Percentiles rank a stretch among this genome's conserved stretches.
These are phyloP conservation scores for Cercospora sp. DNA, from an alignment of 2,329 filamentous ascomycete species.

Conservation along the genomic window DNA sequence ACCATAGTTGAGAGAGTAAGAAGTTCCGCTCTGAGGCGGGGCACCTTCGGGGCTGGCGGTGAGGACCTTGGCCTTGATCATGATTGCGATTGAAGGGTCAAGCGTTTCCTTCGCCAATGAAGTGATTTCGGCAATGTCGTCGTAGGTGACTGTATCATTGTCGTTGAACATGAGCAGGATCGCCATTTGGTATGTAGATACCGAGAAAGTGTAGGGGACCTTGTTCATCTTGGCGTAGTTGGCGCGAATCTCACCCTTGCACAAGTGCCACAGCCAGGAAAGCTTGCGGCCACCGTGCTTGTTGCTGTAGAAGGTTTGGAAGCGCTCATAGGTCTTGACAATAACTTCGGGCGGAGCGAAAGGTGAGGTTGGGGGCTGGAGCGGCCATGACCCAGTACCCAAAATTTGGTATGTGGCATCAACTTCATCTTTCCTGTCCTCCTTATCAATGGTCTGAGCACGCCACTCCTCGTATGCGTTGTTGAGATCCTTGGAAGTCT, in stretches of 20 bases:
- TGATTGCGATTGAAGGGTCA: conserved; percentile 80
- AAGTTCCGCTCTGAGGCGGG: conserved; percentile 75
- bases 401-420: conserved; percentile 91
- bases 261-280: conserved; percentile 97
- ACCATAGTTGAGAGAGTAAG: conserved; percentile 83
- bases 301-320: conserved; percentile 86
- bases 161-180: conserved; percentile 95
- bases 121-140: conserved; percentile 81
- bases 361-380: conserved; percentile 80
- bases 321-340: conserved; percentile 82
- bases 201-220: conserved; percentile 93
- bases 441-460: conserved; percentile 62
- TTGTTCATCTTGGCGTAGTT: conserved; percentile 87
- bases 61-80: conserved; percentile 91
- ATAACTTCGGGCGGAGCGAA: conserved; percentile 88
- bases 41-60: conserved; percentile 68
- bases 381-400: conserved; percentile 95
- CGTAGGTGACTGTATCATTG: conserved; percentile 77
- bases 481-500: conserved; percentile 97
- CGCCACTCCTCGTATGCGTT: conserved; percentile 80
- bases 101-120: conserved; percentile 77
- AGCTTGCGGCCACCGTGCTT: conserved; percentile 97
- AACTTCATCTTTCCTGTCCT: conserved; percentile 66
- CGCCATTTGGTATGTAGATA: conserved; percentile 97
- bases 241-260: conserved; percentile 93